Percentiles rank a stretch among this genome's conserved stretches.
Conservation (phyloP, 2,329 filamentous ascomycete species). For the Pseudogymnoascus sp. region DNA sequence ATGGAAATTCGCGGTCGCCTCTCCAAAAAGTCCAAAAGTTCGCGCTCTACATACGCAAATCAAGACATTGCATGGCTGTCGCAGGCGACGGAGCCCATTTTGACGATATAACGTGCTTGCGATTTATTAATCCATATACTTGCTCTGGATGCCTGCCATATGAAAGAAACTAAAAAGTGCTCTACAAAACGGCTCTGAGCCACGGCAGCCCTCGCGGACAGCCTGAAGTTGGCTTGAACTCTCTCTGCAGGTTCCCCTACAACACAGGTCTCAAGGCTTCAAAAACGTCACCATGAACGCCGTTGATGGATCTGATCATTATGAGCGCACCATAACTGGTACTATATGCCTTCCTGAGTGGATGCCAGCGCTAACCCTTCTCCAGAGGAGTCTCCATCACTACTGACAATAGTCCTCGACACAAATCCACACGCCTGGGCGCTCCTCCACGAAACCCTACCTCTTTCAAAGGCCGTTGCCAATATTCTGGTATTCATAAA, state of each 20-base stretch:
- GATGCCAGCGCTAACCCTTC: constrained; percentile 14
- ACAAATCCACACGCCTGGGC: constrained; percentile 95
- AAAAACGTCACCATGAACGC: constrained; percentile 46
- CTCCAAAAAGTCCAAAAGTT: not conserved
- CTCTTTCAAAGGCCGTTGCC: constrained; percentile 76
- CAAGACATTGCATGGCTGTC: constrained; percentile 2
- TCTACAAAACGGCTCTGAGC: not conserved
- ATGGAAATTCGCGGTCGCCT: constrained; percentile 8
- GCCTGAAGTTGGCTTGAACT: not conserved
- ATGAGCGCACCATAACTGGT: constrained; percentile 39
- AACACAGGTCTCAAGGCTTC: constrained; percentile 16
- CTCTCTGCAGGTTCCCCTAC: not conserved
- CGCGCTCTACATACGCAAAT: not conserved
- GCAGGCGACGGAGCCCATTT: constrained; percentile 2
- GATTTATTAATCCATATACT: not conserved
- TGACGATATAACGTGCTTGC: not conserved
- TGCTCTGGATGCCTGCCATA: not conserved
- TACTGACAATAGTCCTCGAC: constrained; percentile 86
- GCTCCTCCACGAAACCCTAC: constrained; percentile 61
- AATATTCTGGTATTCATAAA: constrained; percentile 95
- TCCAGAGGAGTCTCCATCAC: constrained; percentile 58
- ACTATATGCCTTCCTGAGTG: constrained; percentile 14
- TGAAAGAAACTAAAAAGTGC: not conserved
- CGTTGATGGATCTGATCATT: constrained; percentile 53
- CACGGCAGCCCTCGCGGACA: not conserved